Evolutionary conservation across 2,329 filamentous ascomycete genomes (phyloP).

Genomic region (Penicillium sp.): DNA sequence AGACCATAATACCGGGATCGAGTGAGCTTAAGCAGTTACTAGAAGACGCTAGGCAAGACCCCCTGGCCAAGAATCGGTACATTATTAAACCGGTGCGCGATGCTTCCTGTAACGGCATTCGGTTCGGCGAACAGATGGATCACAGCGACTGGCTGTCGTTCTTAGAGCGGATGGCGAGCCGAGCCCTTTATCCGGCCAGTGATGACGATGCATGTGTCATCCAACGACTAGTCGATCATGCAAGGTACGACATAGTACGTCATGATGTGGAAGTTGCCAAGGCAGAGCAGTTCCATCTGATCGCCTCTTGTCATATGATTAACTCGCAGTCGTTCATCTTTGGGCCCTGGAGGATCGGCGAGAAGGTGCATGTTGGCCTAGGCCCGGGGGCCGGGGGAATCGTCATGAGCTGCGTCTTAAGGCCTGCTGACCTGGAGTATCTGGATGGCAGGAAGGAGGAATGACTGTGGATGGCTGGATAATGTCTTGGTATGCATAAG

Average conservation of each 20-base stretch:
- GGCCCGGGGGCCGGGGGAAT: background rate
- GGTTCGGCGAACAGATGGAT: constrained; percentile 21
- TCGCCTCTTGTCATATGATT: constrained; percentile 25
- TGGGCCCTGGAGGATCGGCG: constrained; percentile 23
- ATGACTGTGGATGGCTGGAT: constrained; percentile 8
- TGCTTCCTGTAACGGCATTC: constrained; percentile 23
- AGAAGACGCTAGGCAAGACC: background rate
- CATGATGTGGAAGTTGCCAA: constrained; percentile 6
- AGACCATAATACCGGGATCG: constrained; percentile 25
- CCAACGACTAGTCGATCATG: constrained; percentile 20
- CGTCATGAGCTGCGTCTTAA: constrained; percentile 10
- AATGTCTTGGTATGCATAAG: background rate
- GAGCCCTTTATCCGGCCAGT: constrained; percentile 2
- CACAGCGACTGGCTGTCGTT: constrained; percentile 19
- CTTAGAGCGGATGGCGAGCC: constrained; percentile 17
- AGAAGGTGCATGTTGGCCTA: constrained; percentile 19
- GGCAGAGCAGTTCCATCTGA: constrained; percentile 15
- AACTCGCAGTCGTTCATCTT: constrained; percentile 22
- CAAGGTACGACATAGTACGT: constrained; percentile 20
- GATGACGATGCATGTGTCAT: constrained; percentile 19
- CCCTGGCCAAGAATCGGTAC: constrained; percentile 20
- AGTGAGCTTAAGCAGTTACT: constrained; percentile 18
- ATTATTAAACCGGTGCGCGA: constrained; percentile 24
- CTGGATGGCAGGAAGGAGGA: constrained; percentile 8
- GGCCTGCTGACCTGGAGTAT: constrained; percentile 1